Conservation (phyloP, 1,139 yeast genomes). For the Suhomyces kunorum region DNA sequence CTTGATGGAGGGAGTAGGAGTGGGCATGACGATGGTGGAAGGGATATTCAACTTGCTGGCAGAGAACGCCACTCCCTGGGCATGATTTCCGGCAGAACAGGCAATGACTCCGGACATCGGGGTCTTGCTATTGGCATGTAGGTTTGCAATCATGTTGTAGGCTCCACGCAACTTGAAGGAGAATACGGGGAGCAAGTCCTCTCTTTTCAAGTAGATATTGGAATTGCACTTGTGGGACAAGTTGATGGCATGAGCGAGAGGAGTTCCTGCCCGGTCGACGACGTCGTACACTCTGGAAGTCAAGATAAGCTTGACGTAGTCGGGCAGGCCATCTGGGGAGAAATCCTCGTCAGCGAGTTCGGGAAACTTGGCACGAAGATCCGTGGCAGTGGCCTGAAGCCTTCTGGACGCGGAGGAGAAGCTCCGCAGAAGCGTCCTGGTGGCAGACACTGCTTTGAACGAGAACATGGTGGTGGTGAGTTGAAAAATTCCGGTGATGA, state of each 20-base stretch:
- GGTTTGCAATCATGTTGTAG: constrained; percentile 90
- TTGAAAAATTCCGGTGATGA: constrained; percentile 2
- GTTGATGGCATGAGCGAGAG: constrained; percentile 74
- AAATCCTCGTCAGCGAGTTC: constrained; percentile 55
- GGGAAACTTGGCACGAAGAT: constrained; percentile 34
- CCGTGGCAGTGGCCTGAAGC: neutral
- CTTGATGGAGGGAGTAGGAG: constrained; percentile 93
- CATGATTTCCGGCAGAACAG: constrained; percentile 98
- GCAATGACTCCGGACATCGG: constrained; percentile 91
- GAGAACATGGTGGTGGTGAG: constrained; percentile 4
- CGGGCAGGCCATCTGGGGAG: constrained; percentile 72
- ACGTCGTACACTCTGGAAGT: constrained; percentile 95
- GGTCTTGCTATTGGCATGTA: constrained; percentile 56
- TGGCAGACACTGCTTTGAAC: neutral
- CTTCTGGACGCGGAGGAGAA: neutral
- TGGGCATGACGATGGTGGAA: constrained; percentile 97
- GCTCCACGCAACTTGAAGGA: constrained; percentile 97
- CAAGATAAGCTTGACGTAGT: constrained; percentile 82
- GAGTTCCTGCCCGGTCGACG: constrained; percentile 75
- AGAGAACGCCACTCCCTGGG: constrained; percentile 97
- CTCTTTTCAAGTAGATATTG: constrained; percentile 78
- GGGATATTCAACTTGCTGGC: constrained; percentile 84
- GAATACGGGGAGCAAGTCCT: constrained; percentile 91
- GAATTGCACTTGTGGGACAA: constrained; percentile 73
- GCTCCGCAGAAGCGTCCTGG: constrained; percentile 1